Evolutionary conservation across 2,329 filamentous ascomycete genomes (phyloP).

Genomic region (Aspergillus costaricaensis): DNA sequence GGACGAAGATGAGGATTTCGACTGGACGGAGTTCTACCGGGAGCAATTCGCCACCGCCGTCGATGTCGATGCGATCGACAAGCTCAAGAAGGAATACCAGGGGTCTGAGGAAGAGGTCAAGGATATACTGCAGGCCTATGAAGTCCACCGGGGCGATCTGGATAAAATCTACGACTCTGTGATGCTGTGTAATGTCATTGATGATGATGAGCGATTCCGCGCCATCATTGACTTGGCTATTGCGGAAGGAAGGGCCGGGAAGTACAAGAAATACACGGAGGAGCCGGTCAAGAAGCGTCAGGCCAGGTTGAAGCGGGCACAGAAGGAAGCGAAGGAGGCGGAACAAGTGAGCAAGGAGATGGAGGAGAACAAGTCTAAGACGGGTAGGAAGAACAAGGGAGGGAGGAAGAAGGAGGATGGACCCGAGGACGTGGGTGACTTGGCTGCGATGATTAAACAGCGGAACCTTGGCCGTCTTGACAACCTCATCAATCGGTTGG

Average conservation of each 20-base stretch:
- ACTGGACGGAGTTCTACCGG: slow-evolving; percentile 88
- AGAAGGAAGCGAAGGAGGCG: slow-evolving; percentile 70
- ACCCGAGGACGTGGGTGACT: slow-evolving; percentile 42
- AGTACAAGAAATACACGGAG: slow-evolving; percentile 68
- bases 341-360: slow-evolving; percentile 73
- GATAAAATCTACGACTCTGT: slow-evolving; percentile 75
- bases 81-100: slow-evolving; percentile 78
- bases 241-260: slow-evolving; percentile 64
- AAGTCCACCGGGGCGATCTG: slow-evolving; percentile 72
- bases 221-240: slow-evolving; percentile 81
- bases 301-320: slow-evolving; percentile 60
- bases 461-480: slow-evolving; percentile 65
- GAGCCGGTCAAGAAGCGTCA: slow-evolving; percentile 69
- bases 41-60: slow-evolving; percentile 79
- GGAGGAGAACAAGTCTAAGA: slow-evolving; percentile 70
- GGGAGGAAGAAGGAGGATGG: slow-evolving; percentile 16
- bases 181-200: slow-evolving; percentile 80
- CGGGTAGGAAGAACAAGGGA: slow-evolving; percentile 24
- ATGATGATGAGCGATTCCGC: slow-evolving; percentile 84
- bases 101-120: slow-evolving; percentile 79
- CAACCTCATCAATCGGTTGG: slow-evolving; percentile 70
- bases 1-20: slow-evolving; percentile 71
- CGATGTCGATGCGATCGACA: slow-evolving; percentile 70
- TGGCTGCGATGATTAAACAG: slow-evolving; percentile 74
- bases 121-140: slow-evolving; percentile 77